Evolutionary conservation across 169 alveolate genomes (phyloP).

Genomic region (Plasmodium gallinaceum): DNA sequence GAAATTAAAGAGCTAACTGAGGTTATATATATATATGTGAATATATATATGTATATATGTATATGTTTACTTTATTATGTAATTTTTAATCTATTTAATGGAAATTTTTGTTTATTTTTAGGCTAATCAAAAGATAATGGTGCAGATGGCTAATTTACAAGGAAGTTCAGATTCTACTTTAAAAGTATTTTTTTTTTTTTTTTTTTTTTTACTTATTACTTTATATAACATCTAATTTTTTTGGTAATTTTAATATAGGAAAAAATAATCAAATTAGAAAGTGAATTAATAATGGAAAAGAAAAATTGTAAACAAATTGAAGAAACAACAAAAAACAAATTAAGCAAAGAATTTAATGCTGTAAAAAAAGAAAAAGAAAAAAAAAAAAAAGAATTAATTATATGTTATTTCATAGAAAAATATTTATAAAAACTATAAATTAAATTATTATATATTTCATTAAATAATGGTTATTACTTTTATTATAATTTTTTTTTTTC

Average conservation of each 20-base stretch:
- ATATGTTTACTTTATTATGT: background rate
- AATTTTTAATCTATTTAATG: background rate
- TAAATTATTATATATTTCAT: background rate
- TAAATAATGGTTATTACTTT: background rate
- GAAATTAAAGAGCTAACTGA: conserved; percentile 18
- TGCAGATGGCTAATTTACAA: conserved; percentile 24
- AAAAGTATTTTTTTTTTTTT: conserved; percentile 30
- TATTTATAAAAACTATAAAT: background rate
- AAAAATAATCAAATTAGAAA: conserved; percentile 66
- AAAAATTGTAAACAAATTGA: conserved; percentile 39
- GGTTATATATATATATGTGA: conserved; percentile 31
- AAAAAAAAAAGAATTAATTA: background rate
- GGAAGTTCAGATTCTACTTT: conserved; percentile 31
- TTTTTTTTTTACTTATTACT: background rate
- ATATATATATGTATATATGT: background rate
- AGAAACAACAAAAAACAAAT: conserved; percentile 74
- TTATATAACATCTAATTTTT: background rate
- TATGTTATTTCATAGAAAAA: background rate
- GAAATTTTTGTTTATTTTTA: conserved; percentile 14
- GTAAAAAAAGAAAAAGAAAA: conserved; percentile 14
- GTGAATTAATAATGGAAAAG: conserved; percentile 72
- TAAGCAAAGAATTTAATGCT: conserved; percentile 75
- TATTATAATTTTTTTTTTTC: background rate
- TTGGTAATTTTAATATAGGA: conserved; percentile 21
- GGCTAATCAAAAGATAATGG: conserved; percentile 37